Conservation (phyloP, 129 eudicot species). For the Tagetes erecta region DNA sequence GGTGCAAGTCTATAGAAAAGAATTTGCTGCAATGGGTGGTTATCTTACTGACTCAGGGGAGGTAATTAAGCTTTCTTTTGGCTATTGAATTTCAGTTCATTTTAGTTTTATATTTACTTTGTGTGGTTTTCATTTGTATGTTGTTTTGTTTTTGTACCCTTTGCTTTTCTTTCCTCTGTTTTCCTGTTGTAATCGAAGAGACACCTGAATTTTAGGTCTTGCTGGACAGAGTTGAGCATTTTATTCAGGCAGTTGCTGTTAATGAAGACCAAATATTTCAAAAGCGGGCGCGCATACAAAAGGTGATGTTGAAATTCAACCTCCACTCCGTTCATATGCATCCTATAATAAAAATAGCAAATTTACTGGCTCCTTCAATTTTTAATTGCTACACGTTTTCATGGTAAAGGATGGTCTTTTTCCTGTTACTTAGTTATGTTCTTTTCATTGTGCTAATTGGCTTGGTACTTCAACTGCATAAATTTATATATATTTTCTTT, state of each 20-base stretch:
- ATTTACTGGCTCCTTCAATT: neutral
- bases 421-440: neutral
- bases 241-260: constrained; percentile 87
- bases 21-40: constrained; percentile 90
- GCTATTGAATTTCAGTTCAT: constrained; percentile 20
- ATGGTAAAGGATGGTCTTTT: constrained; percentile 4
- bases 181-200: constrained; percentile 19
- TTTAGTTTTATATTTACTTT: constrained; percentile 2
- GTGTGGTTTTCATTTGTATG: constrained; percentile 14
- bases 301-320: constrained; percentile 43
- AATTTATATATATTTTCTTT: neutral
- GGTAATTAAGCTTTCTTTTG: constrained; percentile 49
- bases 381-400: neutral
- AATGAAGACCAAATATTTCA: constrained; percentile 93
- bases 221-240: constrained; percentile 86
- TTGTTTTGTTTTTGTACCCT: constrained; percentile 12
- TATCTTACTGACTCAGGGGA: constrained; percentile 97
- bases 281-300: constrained; percentile 89
- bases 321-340: neutral
- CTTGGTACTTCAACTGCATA: constrained; percentile 18
- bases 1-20: constrained; percentile 76
- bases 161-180: constrained; percentile 10
- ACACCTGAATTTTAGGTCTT: constrained; percentile 59
- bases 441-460: neutral
- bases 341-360: neutral